Base-by-base conservation (phyloP, 169 alveolate genomes). In the Cryptosporidium sp. region DNA sequence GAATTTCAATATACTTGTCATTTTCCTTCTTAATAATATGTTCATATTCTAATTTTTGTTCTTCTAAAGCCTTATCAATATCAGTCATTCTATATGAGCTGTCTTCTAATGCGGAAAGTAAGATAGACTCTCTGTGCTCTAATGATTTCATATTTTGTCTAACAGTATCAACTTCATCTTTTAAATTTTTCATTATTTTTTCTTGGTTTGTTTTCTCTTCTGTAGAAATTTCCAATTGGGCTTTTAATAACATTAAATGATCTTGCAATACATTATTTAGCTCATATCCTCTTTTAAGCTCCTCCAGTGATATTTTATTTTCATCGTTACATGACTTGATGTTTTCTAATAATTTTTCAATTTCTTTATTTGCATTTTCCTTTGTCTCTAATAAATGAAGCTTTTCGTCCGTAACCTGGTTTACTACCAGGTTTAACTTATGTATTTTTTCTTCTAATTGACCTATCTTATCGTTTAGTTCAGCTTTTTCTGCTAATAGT, bases 61-160 rank as follows among this genome's bases (percentile, higher is more conserved):
- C 75, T 80, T 80, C 89, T 9, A 80, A 31, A 3, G 89, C 89
- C 61, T 80, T 80, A 26, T 80, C 89, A 6, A 80, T 80, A 44
- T 80, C 89, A 35, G 89, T 61, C 89, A 80, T 80, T 80, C 65
- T 80, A 65, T 80, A 80, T 61, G 89, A 80, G 62, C 89, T 80
- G 9, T 80, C 89, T 29, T 80, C 89, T 45, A 80, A 62, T 65
- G 89, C 89, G 62, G 69, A 62, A 18, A 80, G 60, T 61, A 80
- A 62, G 62, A 80, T 67, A 16, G 69, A 62, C 35, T 80, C 89
- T 65, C 89, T 80, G 68, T 80, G 89, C 18, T 80, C 89, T 1
- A 80, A 44, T 31, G 89, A 80, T 42, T 80, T 80, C 33, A 80
- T 9, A 9, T 62, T 80, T 65, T 80, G 80, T 80, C 60, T 80